phyloP scores from a whole-genome alignment of 805 yeast genomes.

The Wickerhamiella lipophila region DNA sequence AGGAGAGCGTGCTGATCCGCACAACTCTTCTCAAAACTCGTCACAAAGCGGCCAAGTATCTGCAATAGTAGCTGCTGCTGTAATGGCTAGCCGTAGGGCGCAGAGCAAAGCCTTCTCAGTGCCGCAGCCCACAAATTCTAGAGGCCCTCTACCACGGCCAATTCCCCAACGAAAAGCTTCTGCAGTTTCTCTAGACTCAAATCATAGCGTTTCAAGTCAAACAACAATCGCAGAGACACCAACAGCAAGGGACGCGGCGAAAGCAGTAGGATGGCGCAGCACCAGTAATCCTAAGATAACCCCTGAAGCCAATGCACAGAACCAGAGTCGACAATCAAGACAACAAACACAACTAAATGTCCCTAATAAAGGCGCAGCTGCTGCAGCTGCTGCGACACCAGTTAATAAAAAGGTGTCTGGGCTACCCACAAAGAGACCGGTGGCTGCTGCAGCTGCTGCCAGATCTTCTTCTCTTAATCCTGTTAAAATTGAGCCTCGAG shows the following conservation, averaged over 20 bases:
- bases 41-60: neutral
- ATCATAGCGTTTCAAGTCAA: neutral
- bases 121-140: neutral
- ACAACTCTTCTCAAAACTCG: neutral
- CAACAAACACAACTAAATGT: neutral
- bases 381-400: neutral
- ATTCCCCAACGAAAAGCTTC: neutral
- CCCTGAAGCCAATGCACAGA: neutral
- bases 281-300: neutral
- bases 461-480: conserved; percentile 16
- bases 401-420: neutral
- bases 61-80: conserved; percentile 7
- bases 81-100: conserved; percentile 6
- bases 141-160: neutral
- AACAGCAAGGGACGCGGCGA: neutral
- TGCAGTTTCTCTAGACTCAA: neutral
- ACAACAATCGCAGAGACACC: neutral
- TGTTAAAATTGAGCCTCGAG: conserved; percentile 14
- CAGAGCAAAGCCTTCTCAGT: neutral
- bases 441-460: conserved; percentile 17
- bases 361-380: neutral
- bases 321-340: neutral
- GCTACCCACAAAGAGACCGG: neutral
- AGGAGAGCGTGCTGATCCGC: neutral
- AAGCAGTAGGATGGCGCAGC: neutral